phyloP scores from a whole-genome alignment of 2,329 filamentous ascomycete genomes.

The Tolypocladium pustulatum region DNA sequence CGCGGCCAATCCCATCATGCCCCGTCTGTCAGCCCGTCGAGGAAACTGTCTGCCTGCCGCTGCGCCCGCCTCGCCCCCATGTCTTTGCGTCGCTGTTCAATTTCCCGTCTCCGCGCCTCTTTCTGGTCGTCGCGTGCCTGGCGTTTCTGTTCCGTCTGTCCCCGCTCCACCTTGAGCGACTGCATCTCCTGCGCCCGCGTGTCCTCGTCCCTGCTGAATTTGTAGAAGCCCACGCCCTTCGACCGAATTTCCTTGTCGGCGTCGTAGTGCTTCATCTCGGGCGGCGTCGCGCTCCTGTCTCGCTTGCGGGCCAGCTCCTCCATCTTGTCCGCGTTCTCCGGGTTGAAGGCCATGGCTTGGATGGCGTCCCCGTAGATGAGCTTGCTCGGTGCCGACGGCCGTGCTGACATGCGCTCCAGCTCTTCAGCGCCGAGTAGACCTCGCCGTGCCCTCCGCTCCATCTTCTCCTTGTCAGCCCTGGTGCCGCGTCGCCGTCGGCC shows the following conservation, averaged over 20 bases:
- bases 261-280: constrained; percentile 75
- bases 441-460: constrained; percentile 43
- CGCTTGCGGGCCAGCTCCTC: constrained; percentile 65
- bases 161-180: constrained; percentile 54
- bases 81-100: constrained; percentile 52
- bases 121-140: constrained; percentile 43
- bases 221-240: constrained; percentile 86
- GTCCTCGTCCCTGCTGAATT: constrained; percentile 70
- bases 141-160: constrained; percentile 56
- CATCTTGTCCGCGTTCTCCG: constrained; percentile 64
- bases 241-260: constrained; percentile 72
- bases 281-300: constrained; percentile 71
- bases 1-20: neutral
- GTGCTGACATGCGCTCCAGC: constrained; percentile 57
- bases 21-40: constrained; percentile 41
- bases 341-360: constrained; percentile 74
- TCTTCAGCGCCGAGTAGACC: constrained; percentile 46
- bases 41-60: constrained; percentile 62
- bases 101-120: constrained; percentile 47
- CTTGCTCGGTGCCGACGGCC: constrained; percentile 53
- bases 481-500: constrained; percentile 72
- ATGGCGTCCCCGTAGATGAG: constrained; percentile 81
- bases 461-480: constrained; percentile 52
- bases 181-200: constrained; percentile 62
- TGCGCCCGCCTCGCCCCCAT: constrained; percentile 52